Base-by-base conservation (phyloP, 352 stramenopile species). In the Phytophthora lateralis region DNA sequence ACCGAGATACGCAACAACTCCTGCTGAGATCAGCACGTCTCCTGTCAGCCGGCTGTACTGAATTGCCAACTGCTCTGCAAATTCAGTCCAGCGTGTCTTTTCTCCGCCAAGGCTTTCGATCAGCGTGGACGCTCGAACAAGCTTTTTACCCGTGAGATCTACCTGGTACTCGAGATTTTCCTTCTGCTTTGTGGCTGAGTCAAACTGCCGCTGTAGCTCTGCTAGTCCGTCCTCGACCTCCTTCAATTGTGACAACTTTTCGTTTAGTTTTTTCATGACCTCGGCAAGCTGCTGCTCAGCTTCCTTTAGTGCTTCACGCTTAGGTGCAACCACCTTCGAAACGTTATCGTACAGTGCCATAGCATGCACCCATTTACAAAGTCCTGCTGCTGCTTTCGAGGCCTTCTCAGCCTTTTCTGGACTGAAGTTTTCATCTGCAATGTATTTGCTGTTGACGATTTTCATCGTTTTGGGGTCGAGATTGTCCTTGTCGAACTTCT, bases 301-400 rank as follows among this genome's bases (percentile, higher is more conserved):
- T 27, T 93, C 66, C 10, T 69, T 60, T 12, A 98, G 65, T 3
- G 90, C 88, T 53, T 97, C 95, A 24, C 92, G 84, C 70, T 98
- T 98, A 0, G 95, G 94, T 10, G 85, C 90, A 17, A 98, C 92
- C 21, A 97, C 77, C 63, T 98, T 98, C 18, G 91, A 95, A 5
- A 98, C 89, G 24, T 93, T 90, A 56, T 98, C 92, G 63, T 98
- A 98, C 2, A 93, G 68, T 14, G 91, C 85, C 91, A 98, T 98
- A 0, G 95, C 90, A 41, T 94, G 88, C 5, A 97, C 88, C 95
- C 94, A 98, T 58, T 97, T 97, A 68, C 90, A 98, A 10, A 98
- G 63, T 12, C 94, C 93, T 9, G 92, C 89, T 3, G 93, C 93
- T 6, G 94, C 94, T 58, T 97, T 96, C 6, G 91, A 98, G 0